Conservation (phyloP, 495 filamentous ascomycete species). For the Rusavskia elegans region DNA sequence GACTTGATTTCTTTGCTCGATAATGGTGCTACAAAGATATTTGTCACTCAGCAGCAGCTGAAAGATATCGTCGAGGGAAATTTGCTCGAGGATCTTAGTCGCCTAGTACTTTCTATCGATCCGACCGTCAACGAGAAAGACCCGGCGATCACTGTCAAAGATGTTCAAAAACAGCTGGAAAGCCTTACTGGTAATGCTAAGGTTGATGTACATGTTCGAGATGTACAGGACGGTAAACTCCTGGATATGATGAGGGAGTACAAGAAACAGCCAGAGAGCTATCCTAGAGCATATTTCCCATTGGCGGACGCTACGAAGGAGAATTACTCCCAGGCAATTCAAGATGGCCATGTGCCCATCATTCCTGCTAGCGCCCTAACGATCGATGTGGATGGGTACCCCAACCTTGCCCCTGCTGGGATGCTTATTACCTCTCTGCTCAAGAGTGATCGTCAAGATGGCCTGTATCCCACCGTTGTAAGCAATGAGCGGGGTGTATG, state of each 20-base stretch:
- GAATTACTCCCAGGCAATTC: conserved; percentile 28
- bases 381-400: conserved; percentile 37
- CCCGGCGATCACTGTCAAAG: conserved; percentile 19
- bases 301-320: conserved; percentile 15
- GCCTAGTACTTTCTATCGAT: conserved; percentile 12
- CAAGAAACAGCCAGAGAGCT: conserved; percentile 24
- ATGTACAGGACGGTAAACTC: conserved; percentile 20
- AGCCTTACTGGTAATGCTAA: conserved; percentile 34
- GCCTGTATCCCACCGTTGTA: conserved; percentile 74
- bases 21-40: conserved; percentile 72
- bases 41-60: conserved; percentile 57
- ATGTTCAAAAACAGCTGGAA: conserved; percentile 33
- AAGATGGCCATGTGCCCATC: conserved; percentile 54
- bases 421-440: conserved; percentile 52
- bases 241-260: conserved; percentile 10
- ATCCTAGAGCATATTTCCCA: conserved; percentile 21
- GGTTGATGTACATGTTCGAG: conserved; percentile 33
- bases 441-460: conserved; percentile 69
- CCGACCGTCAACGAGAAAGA: conserved; percentile 18
- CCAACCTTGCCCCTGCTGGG: conserved; percentile 46
- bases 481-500: conserved; percentile 75
- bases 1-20: conserved; percentile 72
- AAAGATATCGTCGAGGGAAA: conserved; percentile 26
- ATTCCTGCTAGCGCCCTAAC: conserved; percentile 57
- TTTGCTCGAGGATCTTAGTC: conserved; percentile 11